Base-by-base conservation (phyloP, 192 early-diverging fungal genomes). In the Thamnidium elegans region DNA sequence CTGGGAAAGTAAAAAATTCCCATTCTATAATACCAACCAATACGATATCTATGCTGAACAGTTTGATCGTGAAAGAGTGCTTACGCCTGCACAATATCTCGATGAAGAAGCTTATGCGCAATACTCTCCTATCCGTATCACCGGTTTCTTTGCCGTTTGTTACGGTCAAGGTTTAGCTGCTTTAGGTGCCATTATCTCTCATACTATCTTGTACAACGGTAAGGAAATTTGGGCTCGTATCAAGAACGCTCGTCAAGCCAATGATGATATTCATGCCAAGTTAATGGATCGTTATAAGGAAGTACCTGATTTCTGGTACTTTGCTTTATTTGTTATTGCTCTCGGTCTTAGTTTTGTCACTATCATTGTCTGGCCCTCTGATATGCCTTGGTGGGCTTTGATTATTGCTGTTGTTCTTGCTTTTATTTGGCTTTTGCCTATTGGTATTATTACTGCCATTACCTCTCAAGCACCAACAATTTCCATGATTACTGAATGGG, bases 301-400 rank as follows among this genome's bases (percentile, higher is more conserved):
- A 61, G 87, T 90, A 17, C 93, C 93, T 48, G 75, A 79, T 34
- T 91, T 86, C 84, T 91, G 89, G 91, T 95, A 93, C 55, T 45
- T 69, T 17, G 76, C 65, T 17, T 65, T 85, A 55, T 84, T 91
- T 43, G 55, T 84, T 8, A 65, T 78, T 21, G 79, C 81, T 55
- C 70, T 77, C 23, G 85, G 70, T 11, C 71, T 76, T 7, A 79
- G 83, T 21, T 79, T 85, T 54, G 70, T 73, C 17, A 84, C 81
- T 1, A 71, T 79, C 21, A 58, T 72, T 21, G 19, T 78, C 21
- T 85, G 68, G 56, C 81, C 78, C 13, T 71, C 69, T 31, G 79
- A 86, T 56, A 79, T 85, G 78, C 84, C 78, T 14, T 87, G 85
- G 85, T 87, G 81, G 81, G 60, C 75, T n/a, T 62, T 85, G 43